Evolutionary conservation across 2,329 filamentous ascomycete genomes (phyloP).

Genomic region (Nannizzia gypsea): DNA sequence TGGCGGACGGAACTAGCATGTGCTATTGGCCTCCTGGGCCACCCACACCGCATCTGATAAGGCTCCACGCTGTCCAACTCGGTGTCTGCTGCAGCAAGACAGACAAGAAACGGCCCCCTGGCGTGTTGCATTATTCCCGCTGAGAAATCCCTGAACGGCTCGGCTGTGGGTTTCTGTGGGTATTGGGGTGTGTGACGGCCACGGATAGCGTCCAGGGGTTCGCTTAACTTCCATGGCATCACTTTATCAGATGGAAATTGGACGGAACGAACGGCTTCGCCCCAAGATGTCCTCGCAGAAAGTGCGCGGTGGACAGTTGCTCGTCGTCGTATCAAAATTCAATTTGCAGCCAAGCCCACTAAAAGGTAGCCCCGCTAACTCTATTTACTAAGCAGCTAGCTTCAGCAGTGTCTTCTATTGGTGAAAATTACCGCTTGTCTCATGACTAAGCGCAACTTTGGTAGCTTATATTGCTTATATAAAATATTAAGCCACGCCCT

Average conservation of each 20-base stretch:
- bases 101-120: neutral
- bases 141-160: neutral
- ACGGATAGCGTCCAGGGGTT: neutral
- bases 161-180: neutral
- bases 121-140: neutral
- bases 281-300: too few relatives aligned
- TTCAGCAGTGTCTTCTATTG: too few relatives aligned
- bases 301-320: too few relatives aligned
- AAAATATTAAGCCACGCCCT: too few relatives aligned
- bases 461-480: too few relatives aligned
- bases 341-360: too few relatives aligned
- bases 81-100: neutral
- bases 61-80: neutral
- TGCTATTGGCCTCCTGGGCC: neutral
- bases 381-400: too few relatives aligned
- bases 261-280: neutral
- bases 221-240: neutral
- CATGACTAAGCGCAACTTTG: too few relatives aligned
- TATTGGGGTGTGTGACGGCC: neutral
- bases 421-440: too few relatives aligned
- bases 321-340: too few relatives aligned
- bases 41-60: neutral
- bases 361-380: too few relatives aligned
- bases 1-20: neutral
- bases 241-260: neutral